phyloP scores from a whole-genome alignment of 768 basidiomycete genomes.

The Pholiota conissans region DNA sequence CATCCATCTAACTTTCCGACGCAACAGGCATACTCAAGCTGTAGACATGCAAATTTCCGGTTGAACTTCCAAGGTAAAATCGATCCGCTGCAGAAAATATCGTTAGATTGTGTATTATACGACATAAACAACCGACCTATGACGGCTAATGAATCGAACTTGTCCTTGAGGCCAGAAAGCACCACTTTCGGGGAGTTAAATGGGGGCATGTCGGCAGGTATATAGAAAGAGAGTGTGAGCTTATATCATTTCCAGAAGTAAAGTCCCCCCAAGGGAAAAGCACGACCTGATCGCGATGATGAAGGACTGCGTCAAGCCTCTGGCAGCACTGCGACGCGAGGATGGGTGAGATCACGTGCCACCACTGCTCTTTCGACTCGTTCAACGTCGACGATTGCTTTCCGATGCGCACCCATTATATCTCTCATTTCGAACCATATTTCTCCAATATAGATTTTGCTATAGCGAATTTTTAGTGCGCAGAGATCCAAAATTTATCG shows the following conservation, averaged over 20 bases:
- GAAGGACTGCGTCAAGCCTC: too few relatives aligned
- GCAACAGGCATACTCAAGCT: too few relatives aligned
- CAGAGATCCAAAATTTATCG: too few relatives aligned
- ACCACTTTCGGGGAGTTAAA: conserved; percentile 34
- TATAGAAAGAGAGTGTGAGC: not conserved
- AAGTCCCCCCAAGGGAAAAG: too few relatives aligned
- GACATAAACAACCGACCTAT: conserved; percentile 33
- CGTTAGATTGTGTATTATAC: not conserved
- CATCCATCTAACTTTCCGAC: too few relatives aligned
- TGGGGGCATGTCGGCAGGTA: conserved; percentile 31
- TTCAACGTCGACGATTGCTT: too few relatives aligned
- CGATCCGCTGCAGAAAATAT: conserved; percentile 38
- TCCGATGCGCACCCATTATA: too few relatives aligned
- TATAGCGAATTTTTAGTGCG: too few relatives aligned
- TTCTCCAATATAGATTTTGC: too few relatives aligned
- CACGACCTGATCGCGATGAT: too few relatives aligned
- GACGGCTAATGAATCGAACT: conserved; percentile 43
- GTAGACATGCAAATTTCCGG: conserved; percentile 37
- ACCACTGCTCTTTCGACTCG: too few relatives aligned
- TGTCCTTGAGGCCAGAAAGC: conserved; percentile 47
- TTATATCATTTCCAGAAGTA: not conserved
- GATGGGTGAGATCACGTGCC: not conserved
- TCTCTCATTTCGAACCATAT: too few relatives aligned
- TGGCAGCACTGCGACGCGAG: not conserved
- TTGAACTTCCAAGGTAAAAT: conserved; percentile 36